Evolutionary conservation across 116 monocot species (phyloP).

Genomic region (Cymodocea nodosa): DNA sequence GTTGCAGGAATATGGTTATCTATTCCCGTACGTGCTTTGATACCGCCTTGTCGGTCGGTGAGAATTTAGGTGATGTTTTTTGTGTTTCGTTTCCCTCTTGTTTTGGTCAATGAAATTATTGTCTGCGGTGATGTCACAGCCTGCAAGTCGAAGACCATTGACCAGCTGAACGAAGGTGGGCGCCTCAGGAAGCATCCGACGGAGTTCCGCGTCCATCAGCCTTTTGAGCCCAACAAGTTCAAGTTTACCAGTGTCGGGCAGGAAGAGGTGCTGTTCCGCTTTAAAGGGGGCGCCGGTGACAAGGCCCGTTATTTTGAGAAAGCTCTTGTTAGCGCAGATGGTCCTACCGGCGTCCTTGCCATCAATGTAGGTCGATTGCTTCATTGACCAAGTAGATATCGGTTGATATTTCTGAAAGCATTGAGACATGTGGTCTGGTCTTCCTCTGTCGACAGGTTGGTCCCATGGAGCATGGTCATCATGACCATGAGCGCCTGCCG

Average conservation of each 20-base stretch:
- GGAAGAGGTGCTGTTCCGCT: constrained; percentile 64
- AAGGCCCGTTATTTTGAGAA: constrained; percentile 21
- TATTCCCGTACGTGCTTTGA: too few relatives aligned
- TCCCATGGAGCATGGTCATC: constrained; percentile 62
- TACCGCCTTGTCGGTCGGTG: too few relatives aligned
- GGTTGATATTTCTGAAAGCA: too few relatives aligned
- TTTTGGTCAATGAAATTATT: constrained; percentile 22
- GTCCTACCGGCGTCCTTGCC: constrained; percentile 29
- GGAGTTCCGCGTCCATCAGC: constrained; percentile 61
- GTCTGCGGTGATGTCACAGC: constrained; percentile 56
- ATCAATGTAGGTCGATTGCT: constrained; percentile 37
- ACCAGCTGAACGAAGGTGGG: constrained; percentile 56
- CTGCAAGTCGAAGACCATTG: constrained; percentile 56
- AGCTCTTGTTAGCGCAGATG: constrained; percentile 12
- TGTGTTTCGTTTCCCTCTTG: background rate
- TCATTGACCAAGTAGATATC: background rate
- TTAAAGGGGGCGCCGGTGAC: constrained; percentile 28
- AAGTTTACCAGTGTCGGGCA: constrained; percentile 71
- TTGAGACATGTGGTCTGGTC: background rate
- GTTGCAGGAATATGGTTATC: too few relatives aligned
- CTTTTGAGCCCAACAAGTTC: constrained; percentile 53
- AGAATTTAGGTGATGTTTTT: too few relatives aligned
- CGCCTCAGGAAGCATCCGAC: constrained; percentile 66
- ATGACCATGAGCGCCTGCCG: constrained; percentile 41
- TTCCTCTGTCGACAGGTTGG: constrained; percentile 34